Conservation (phyloP, 768 basidiomycete genomes). For the Lentinula raphanica region DNA sequence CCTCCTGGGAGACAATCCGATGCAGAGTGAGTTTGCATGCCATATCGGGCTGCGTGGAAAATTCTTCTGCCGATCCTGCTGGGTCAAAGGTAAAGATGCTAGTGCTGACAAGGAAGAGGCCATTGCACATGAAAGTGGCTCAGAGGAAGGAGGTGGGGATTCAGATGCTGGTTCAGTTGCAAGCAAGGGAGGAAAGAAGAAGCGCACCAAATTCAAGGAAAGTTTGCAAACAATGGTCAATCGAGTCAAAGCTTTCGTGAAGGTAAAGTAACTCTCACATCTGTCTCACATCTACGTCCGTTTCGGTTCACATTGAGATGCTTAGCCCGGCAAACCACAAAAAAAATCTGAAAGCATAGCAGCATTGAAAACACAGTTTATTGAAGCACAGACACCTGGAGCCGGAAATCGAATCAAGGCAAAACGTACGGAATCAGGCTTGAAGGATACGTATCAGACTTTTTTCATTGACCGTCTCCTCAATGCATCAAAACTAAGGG, state of each 20-base stretch:
- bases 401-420: background rate
- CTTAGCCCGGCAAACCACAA: background rate
- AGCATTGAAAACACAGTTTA: background rate
- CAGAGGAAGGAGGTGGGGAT: too few species aligned
- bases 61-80: conserved; percentile 19
- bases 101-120: too few species aligned
- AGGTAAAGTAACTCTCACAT: background rate
- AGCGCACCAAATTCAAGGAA: background rate
- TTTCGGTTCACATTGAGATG: too few species aligned
- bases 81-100: conserved; percentile 1
- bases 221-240: background rate
- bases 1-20: conserved; percentile 17
- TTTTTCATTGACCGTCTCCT: background rate
- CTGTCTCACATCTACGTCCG: background rate
- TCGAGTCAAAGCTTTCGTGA: background rate
- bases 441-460: background rate
- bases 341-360: background rate
- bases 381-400: background rate
- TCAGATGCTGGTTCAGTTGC: too few species aligned
- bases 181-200: background rate
- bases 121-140: too few species aligned
- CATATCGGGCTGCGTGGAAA: conserved; percentile 19
- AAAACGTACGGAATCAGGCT: background rate
- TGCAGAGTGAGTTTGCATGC: conserved; percentile 21
- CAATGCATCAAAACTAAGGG: background rate